Conservation (phyloP, 805 yeast species). For the Candida nitratophila region DNA sequence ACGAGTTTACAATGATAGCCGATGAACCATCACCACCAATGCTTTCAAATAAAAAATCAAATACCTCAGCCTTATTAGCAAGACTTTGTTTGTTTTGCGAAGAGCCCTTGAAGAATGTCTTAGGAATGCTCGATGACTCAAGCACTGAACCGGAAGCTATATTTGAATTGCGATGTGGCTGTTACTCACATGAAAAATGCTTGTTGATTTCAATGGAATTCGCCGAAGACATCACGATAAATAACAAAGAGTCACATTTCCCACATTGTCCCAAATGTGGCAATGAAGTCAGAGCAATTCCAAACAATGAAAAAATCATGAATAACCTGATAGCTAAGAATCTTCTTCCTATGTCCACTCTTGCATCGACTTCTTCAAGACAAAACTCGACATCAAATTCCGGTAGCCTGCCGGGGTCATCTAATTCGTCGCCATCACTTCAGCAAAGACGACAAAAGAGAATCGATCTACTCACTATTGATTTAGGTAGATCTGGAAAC, state of each 20-base stretch:
- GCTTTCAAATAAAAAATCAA: background rate
- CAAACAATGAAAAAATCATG: constrained; percentile 10
- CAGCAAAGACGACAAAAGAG: constrained; percentile 1
- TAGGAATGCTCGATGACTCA: constrained; percentile 36
- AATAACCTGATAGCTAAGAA: constrained; percentile 14
- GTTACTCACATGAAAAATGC: constrained; percentile 54
- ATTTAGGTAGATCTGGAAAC: constrained; percentile 1
- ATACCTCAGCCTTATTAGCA: background rate
- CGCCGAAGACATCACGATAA: constrained; percentile 1
- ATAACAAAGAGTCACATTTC: constrained; percentile 9
- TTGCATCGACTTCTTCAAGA: background rate
- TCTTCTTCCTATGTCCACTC: background rate
- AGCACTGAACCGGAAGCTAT: constrained; percentile 23
- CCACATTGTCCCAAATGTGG: constrained; percentile 21
- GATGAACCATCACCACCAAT: too few relatives aligned
- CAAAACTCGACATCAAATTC: too few relatives aligned
- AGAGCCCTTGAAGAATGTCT: constrained; percentile 41
- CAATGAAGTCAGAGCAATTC: constrained; percentile 13
- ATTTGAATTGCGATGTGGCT: constrained; percentile 46
- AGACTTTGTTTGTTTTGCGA: constrained; percentile 35
- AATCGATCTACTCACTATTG: background rate
- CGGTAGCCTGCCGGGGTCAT: background rate
- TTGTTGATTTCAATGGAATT: constrained; percentile 32
- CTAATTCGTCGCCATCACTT: background rate
- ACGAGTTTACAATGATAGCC: too few relatives aligned